Conservation (phyloP, 192 early-diverging fungal species). For the Oehlia diaphana region DNA sequence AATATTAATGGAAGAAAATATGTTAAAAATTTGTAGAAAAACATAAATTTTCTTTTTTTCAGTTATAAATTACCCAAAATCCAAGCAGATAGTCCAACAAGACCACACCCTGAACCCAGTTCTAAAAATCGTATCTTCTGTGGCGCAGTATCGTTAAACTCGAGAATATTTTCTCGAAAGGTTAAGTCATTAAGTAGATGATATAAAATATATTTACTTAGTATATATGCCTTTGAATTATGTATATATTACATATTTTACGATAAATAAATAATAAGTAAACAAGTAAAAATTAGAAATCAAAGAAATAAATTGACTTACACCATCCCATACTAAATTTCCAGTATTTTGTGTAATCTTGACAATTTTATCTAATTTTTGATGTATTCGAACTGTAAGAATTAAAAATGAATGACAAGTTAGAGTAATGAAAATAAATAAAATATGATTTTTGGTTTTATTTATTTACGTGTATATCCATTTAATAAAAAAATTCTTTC, state of each 20-base stretch:
- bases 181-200: not conserved
- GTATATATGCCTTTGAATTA: constrained; percentile 5
- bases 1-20: not conserved
- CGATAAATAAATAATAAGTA: not conserved
- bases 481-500: constrained; percentile 1
- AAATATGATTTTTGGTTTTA: not conserved
- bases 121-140: not conserved
- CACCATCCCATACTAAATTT: constrained; percentile 17
- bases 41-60: not conserved
- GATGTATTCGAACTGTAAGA: not conserved
- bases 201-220: not conserved
- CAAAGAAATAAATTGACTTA: not conserved
- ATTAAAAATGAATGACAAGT: not conserved
- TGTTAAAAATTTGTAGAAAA: not conserved
- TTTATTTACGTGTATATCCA: constrained; percentile 6
- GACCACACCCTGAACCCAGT: constrained; percentile 6
- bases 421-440: not conserved
- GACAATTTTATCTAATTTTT: not conserved
- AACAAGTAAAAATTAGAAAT: not conserved
- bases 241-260: not conserved
- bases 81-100: constrained; percentile 1
- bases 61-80: not conserved
- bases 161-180: not conserved
- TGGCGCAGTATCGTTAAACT: not conserved
- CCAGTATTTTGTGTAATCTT: constrained; percentile 14